phyloP scores from a whole-genome alignment of 2,329 filamentous ascomycete genomes.

The Trematosphaeria pertusa region DNA sequence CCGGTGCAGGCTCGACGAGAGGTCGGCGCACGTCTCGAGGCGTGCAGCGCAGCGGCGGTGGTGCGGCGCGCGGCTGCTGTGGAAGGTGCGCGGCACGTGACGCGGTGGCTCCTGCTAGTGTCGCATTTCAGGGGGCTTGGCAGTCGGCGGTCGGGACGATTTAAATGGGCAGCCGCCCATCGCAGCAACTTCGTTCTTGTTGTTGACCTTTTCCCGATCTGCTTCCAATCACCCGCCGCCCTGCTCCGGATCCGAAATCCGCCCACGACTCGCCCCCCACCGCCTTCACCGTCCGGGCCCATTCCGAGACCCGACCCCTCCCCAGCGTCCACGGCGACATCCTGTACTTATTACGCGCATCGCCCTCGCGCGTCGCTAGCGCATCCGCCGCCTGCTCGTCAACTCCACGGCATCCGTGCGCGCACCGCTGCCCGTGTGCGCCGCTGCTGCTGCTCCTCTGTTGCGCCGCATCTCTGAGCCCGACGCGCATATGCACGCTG shows the following conservation, averaged over 20 bases:
- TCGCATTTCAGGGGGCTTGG: constrained; percentile 30
- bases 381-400: constrained; percentile 22
- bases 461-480: constrained; percentile 7
- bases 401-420: constrained; percentile 21
- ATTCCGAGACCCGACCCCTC: constrained; percentile 23
- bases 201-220: constrained; percentile 37
- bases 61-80: background rate
- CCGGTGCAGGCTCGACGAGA: too few relatives aligned
- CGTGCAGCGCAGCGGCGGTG: constrained; percentile 9
- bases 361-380: constrained; percentile 30
- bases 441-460: constrained; percentile 29
- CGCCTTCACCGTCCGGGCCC: constrained; percentile 18
- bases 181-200: constrained; percentile 22
- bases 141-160: constrained; percentile 28
- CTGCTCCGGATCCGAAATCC: constrained; percentile 33
- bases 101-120: constrained; percentile 17
- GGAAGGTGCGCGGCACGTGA: constrained; percentile 15
- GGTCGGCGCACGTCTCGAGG: background rate
- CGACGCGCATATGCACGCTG: constrained; percentile 28
- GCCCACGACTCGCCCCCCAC: constrained; percentile 33
- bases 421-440: constrained; percentile 26
- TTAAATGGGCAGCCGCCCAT: constrained; percentile 27
- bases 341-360: constrained; percentile 20
- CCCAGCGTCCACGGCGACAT: background rate
- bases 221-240: constrained; percentile 43